Conservation (phyloP, 148 eudicot species). For the Oxyria digyna region DNA sequence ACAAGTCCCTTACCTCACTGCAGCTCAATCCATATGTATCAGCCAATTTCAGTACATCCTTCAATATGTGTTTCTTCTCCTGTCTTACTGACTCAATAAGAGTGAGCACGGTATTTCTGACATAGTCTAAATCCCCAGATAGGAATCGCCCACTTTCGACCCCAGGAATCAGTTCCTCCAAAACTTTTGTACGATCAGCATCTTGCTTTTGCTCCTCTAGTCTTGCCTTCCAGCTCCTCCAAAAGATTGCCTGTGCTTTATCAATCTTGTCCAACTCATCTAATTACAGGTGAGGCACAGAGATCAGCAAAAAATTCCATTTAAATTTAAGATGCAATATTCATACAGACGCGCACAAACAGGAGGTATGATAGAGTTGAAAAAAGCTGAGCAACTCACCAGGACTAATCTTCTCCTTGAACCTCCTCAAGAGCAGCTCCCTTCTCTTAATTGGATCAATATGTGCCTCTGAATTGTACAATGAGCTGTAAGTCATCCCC, state of each 20-base stretch:
- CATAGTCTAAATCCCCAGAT: constrained; percentile 62
- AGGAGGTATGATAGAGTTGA: not conserved
- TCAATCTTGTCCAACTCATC: constrained; percentile 69
- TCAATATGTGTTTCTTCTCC: constrained; percentile 72
- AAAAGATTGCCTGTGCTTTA: constrained; percentile 75
- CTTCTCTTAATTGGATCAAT: constrained; percentile 64
- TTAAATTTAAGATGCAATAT: no score
- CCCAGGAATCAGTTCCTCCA: constrained; percentile 91
- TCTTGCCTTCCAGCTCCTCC: constrained; percentile 95
- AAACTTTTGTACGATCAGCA: constrained; percentile 68
- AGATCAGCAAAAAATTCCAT: not conserved
- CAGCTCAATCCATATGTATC: constrained; percentile 57
- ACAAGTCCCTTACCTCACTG: constrained; percentile 36
- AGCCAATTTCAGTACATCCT: constrained; percentile 51
- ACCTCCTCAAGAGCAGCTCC: constrained; percentile 50
- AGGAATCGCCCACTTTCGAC: constrained; percentile 72
- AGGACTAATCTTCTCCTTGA: constrained; percentile 63
- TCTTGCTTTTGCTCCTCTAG: constrained; percentile 72
- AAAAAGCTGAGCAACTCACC: constrained; percentile 27
- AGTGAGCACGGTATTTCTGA: constrained; percentile 47
- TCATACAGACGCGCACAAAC: not conserved
- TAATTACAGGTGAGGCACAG: constrained; percentile 13
- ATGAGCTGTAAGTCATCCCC: constrained; percentile 80
- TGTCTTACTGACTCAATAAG: constrained; percentile 61
- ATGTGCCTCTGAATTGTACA: constrained; percentile 61